A percentile compares a stretch with the other conserved stretches of the same genome.
Conservation (phyloP, 1,284 basidiomycete species). For the Psilocybe mexicana region DNA sequence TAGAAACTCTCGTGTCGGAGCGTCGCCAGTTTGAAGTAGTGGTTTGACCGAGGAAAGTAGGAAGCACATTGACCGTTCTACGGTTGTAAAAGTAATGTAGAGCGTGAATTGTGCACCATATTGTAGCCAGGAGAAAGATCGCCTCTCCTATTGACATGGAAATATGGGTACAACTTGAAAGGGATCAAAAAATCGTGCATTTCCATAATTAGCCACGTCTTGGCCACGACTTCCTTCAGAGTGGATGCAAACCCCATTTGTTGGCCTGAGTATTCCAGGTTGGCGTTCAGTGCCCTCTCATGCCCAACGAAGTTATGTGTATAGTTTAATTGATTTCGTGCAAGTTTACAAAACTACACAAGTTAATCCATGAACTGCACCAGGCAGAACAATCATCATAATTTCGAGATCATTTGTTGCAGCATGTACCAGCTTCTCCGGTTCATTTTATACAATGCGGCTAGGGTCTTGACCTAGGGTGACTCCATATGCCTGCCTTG, state of each 20-base stretch:
- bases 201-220: too few species aligned
- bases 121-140: slow-evolving; percentile 10
- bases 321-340: slow-evolving; percentile 1
- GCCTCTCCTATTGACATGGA: slow-evolving; percentile 14
- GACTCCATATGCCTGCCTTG: slow-evolving; percentile 25
- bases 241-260: too few species aligned
- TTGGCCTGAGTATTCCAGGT: too few species aligned
- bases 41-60: background rate
- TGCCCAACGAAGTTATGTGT: too few species aligned
- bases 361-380: slow-evolving; percentile 21
- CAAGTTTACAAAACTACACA: slow-evolving; percentile 20
- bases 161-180: background rate
- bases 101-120: slow-evolving; percentile 17
- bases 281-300: too few species aligned
- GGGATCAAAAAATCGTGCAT: background rate
- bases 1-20: slow-evolving; percentile 22
- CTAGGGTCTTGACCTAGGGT: slow-evolving; percentile 25
- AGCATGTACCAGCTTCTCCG: background rate
- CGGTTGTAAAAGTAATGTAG: slow-evolving; percentile 9
- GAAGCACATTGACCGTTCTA: slow-evolving; percentile 7
- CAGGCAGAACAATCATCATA: slow-evolving; percentile 24
- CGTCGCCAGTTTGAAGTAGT: background rate
- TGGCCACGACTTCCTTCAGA: too few species aligned
- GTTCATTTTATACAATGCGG: slow-evolving; percentile 23
- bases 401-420: background rate